phyloP scores from a whole-genome alignment of 441 rosid genomes.

The Geranium incanum region DNA sequence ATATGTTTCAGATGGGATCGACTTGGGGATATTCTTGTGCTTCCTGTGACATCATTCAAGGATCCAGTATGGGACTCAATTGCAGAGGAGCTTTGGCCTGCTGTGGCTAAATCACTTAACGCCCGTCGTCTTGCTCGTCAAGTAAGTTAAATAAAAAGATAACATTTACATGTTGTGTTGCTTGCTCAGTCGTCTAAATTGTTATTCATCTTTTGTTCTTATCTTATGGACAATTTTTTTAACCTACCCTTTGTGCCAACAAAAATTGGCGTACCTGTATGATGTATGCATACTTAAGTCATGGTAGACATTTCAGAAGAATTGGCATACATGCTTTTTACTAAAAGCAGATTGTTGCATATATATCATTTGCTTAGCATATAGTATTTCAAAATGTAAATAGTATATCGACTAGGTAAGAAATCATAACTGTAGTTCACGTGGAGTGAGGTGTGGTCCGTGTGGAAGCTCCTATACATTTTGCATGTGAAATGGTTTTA shows the following conservation, averaged over 20 bases:
- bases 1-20: slow-evolving; percentile 65
- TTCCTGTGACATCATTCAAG: slow-evolving; percentile 68
- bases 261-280: not conserved
- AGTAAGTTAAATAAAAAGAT: slow-evolving; percentile 34
- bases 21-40: slow-evolving; percentile 80
- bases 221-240: not conserved
- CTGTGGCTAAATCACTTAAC: slow-evolving; percentile 57
- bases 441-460: not conserved
- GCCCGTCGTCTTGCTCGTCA: slow-evolving; percentile 69
- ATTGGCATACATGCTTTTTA: too few relatives aligned
- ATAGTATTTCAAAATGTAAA: not conserved
- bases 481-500: not conserved
- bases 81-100: slow-evolving; percentile 67
- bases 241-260: slow-evolving; percentile 5
- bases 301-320: not conserved
- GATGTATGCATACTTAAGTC: not conserved
- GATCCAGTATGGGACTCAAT: slow-evolving; percentile 73
- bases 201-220: not conserved
- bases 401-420: not conserved
- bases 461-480: not conserved
- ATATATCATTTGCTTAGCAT: not conserved
- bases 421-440: not conserved
- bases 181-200: slow-evolving; percentile 1
- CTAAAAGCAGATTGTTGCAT: too few relatives aligned
- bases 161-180: not conserved